Evolutionary conservation across 225 moss, liverwort and hornwort genomes (phyloP), one percentile per base, ranked within the genome.

Genomic region (Pleurozium schreberi): DNA sequence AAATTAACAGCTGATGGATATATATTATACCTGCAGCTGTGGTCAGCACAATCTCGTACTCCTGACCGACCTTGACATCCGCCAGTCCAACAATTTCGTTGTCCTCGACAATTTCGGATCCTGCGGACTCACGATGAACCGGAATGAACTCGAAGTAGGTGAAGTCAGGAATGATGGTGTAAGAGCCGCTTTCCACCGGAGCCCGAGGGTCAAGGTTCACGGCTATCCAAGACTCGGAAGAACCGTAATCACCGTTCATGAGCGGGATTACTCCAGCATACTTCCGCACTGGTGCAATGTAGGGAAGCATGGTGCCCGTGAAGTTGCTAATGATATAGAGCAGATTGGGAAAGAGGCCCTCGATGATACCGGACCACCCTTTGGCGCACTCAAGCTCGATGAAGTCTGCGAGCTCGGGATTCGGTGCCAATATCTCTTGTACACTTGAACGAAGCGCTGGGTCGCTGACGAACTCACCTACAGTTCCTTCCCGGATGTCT

Each of bases 41-140:
- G 34, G 95, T 97, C 70, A 95, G 83, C 55, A 95, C 87, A 67
- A 96, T 76, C 85, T 96, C 97, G 86, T 96, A 95, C 81, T 95
- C 93, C 61, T 91, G 93, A 57, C 94, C 95, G 69, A 95, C 62
- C 89, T 93, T 69, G 12, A 95, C 87, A 81, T 95, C 95, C 53
- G 89, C 60, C 45, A 96, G 91, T 88, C 95, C 95, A 27, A 93
- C 89, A 66, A 91, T 85, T 43, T 91, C 87, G 23, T 64, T 66
- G 42, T 71, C 61, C 45, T 89, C 88, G 14, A 84, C 55, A 6
- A 52, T 71, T 43, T 90, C 93, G 28, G 67, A 74, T 34, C 80
- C 90, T 22, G 45, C 25, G 14, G 80, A 70, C 9, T 80, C 75
- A 26, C 91, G 85, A n/a, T 65, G 22, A 26, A 82, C 67, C 36